A percentile compares a stretch with the other conserved stretches of the same genome.
phyloP scores from a whole-genome alignment of 768 basidiomycete genomes.

The Amanita rimosa region DNA sequence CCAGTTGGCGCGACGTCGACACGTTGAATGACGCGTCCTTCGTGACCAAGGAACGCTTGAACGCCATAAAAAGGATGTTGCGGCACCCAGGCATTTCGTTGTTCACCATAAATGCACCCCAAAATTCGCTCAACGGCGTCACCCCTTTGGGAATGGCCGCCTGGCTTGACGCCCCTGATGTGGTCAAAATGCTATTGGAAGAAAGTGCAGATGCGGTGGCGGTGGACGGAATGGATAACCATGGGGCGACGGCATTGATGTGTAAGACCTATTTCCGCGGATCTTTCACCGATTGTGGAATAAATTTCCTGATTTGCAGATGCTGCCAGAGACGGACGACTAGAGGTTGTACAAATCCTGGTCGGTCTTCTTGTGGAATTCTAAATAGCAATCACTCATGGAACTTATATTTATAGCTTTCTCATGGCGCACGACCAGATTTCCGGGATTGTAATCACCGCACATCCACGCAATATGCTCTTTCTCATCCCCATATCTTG shows the following conservation, averaged over 20 bases:
- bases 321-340: conserved; percentile 62
- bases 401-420: conserved; percentile 30
- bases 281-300: conserved; percentile 9
- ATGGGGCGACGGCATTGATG: conserved; percentile 76
- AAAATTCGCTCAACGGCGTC: conserved; percentile 57
- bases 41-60: conserved; percentile 44
- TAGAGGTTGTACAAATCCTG: conserved; percentile 55
- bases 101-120: conserved; percentile 65
- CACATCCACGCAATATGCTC: conserved; percentile 59
- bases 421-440: conserved; percentile 64
- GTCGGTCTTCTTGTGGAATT: conserved; percentile 24
- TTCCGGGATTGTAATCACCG: conserved; percentile 62
- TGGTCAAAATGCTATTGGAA: conserved; percentile 55
- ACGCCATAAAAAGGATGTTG: conserved; percentile 44
- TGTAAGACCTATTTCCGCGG: conserved; percentile 37
- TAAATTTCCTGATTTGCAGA: conserved; percentile 29
- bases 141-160: conserved; percentile 72
- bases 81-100: conserved; percentile 50
- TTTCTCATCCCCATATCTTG: conserved; percentile 48
- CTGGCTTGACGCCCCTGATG: conserved; percentile 57
- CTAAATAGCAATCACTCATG: neutral
- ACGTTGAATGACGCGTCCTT: conserved; percentile 56
- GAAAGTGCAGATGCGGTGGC: conserved; percentile 49
- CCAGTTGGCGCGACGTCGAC: conserved; percentile 61
- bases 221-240: conserved; percentile 64